phyloP scores from a whole-genome alignment of 2,329 filamentous ascomycete species.

The Stagonosporopsis vannaccii region DNA sequence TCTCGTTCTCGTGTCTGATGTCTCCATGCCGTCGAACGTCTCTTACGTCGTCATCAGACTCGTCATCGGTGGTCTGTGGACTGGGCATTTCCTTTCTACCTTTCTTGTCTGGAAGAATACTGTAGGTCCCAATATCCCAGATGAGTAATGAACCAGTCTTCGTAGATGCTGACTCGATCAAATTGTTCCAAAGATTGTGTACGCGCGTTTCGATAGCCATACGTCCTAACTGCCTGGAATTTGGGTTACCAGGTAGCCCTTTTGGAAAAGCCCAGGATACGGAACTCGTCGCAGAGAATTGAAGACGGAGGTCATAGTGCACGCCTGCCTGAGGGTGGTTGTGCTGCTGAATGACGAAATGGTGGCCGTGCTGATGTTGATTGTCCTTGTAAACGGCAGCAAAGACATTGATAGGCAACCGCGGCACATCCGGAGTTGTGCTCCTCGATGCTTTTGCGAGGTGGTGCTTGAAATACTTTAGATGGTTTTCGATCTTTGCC shows the following conservation, averaged over 20 bases:
- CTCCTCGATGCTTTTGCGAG: conserved; percentile 44
- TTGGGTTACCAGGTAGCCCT: conserved; percentile 53
- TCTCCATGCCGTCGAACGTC: background rate
- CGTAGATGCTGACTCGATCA: conserved; percentile 54
- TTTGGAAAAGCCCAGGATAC: conserved; percentile 62
- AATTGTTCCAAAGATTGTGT: conserved; percentile 55
- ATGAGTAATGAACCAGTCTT: conserved; percentile 55
- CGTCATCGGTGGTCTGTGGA: conserved; percentile 43
- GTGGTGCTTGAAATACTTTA: conserved; percentile 56
- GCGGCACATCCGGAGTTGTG: conserved; percentile 29
- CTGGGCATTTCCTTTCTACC: conserved; percentile 22
- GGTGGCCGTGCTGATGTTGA: conserved; percentile 53
- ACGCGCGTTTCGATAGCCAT: conserved; percentile 57
- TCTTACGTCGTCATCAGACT: background rate
- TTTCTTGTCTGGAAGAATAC: conserved; percentile 40
- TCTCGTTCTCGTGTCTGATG: conserved; percentile 40
- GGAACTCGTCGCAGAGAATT: conserved; percentile 72
- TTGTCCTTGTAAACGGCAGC: conserved; percentile 58
- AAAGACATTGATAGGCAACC: conserved; percentile 54
- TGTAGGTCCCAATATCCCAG: conserved; percentile 57
- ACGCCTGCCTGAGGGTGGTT: conserved; percentile 73
- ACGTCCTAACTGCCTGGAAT: conserved; percentile 49
- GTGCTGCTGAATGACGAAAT: conserved; percentile 76
- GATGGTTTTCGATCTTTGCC: conserved; percentile 56
- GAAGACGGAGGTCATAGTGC: conserved; percentile 73